Percentiles rank a stretch among this genome's conserved stretches.
Evolutionary conservation across 2,329 filamentous ascomycete species (phyloP).

Genomic region (Colletotrichum destructivum): DNA sequence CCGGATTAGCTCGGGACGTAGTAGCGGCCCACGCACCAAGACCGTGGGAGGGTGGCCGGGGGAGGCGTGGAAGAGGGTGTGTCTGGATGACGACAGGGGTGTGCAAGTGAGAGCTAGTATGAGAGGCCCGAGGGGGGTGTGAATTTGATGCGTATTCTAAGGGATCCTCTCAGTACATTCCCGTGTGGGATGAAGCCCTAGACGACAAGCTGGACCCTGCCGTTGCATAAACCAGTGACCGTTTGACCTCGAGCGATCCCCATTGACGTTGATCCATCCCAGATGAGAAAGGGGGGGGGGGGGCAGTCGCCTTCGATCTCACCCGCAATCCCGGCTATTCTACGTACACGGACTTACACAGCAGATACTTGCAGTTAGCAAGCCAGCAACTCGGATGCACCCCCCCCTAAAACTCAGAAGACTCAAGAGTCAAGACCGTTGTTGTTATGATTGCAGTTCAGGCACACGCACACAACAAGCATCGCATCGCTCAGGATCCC

Average conservation of each 20-base stretch:
- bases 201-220: slow-evolving; percentile 35
- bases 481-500: slow-evolving; percentile 47
- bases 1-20: slow-evolving; percentile 33
- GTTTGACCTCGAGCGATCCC: slow-evolving; percentile 58
- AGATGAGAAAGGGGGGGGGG: slow-evolving; percentile 30
- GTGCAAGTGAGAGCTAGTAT: slow-evolving; percentile 41
- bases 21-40: slow-evolving; percentile 36
- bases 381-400: slow-evolving; percentile 41
- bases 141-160: slow-evolving; percentile 38
- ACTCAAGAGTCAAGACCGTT: slow-evolving; percentile 34
- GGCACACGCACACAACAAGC: slow-evolving; percentile 43
- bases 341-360: neutral
- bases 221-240: slow-evolving; percentile 51
- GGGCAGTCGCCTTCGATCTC: slow-evolving; percentile 50
- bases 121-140: slow-evolving; percentile 42
- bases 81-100: slow-evolving; percentile 6
- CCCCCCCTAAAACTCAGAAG: slow-evolving; percentile 32
- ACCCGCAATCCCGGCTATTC: slow-evolving; percentile 48
- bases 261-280: slow-evolving; percentile 51
- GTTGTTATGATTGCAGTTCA: slow-evolving; percentile 32
- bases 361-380: neutral
- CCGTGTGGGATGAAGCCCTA: slow-evolving; percentile 27
- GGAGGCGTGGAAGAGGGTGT: slow-evolving; percentile 26
- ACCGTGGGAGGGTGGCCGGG: slow-evolving; percentile 37
- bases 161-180: slow-evolving; percentile 38